Base-by-base conservation (phyloP, 2,329 filamentous ascomycete genomes). In the Penicillium sp. region DNA sequence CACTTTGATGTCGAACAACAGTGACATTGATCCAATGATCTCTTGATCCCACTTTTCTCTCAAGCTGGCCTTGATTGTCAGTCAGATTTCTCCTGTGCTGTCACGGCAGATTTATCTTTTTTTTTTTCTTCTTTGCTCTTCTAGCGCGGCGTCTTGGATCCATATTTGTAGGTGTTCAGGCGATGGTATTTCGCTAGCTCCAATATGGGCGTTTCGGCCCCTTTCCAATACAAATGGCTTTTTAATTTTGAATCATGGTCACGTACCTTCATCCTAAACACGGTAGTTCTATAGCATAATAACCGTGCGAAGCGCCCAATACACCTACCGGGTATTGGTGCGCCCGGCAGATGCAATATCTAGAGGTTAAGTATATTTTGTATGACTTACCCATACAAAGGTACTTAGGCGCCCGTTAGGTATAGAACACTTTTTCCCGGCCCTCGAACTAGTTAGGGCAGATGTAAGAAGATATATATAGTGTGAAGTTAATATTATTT, bases 1-100 rank as follows among this genome's bases (percentile, higher is more conserved):
- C 65, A 74, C 72, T 46, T 63, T 75, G 58, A 77, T 78, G 75
- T 69, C 73, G 56, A 75, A 75, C 62, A 75, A 74, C 57, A 73
- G 72, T 35, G 75, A 78, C 40, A 58, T 72, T 33, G 76, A 78
- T 50, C 65, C 72, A 21, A 78, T 77, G 75, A 71, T 76, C 42
- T 72, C 71, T 31, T 77, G 65, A 73, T 56, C 33, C 3, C 17
- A 35, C 2, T 15, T 31, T 21, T 6, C 21, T 33, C 17, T 49
- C 23, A 48, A 40, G 37, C 47, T 37, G 53, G 46, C 13, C 37
- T 43, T 56, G 46, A 37, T 25, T 25, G 17, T 42, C 21, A 25
- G 23, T 41, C 21, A 15, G 4, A 6, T 50, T n/a, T 7, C 17
- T 27, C 38, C 6, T n/a, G 17, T 31, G 5, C 8, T 33, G 37